phyloP scores from a whole-genome alignment of 2,329 filamentous ascomycete species.

The Botryosphaeria dothidea region DNA sequence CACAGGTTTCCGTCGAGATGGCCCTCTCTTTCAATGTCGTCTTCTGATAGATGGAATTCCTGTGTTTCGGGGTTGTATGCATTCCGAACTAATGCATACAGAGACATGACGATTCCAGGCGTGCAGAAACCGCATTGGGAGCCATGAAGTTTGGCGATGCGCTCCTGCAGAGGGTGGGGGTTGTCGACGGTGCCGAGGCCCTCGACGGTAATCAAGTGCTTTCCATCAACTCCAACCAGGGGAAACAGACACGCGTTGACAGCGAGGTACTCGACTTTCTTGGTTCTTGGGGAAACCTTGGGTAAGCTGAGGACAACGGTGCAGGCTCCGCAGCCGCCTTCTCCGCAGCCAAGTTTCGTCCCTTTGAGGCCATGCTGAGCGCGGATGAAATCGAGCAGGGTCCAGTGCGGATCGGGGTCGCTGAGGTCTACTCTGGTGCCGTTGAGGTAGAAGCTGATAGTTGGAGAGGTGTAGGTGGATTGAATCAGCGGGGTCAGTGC shows the following conservation, averaged over 20 bases:
- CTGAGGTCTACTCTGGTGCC: conserved; percentile 82
- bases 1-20: conserved; percentile 91
- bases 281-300: conserved; percentile 36
- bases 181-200: conserved; percentile 84
- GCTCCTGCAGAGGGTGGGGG: conserved; percentile 86
- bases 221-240: conserved; percentile 87
- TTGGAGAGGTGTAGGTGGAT: conserved; percentile 72
- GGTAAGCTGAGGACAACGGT: conserved; percentile 64
- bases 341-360: conserved; percentile 92
- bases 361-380: conserved; percentile 82
- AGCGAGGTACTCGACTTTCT: conserved; percentile 87
- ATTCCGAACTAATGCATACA: conserved; percentile 89
- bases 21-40: conserved; percentile 40
- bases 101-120: conserved; percentile 88
- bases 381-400: conserved; percentile 86
- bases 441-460: conserved; percentile 84
- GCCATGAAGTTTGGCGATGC: conserved; percentile 85
- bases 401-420: conserved; percentile 85
- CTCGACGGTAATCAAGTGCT: conserved; percentile 96
- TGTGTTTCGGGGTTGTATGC: conserved; percentile 37
- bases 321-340: conserved; percentile 93
- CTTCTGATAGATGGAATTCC: conserved; percentile 35
- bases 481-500: conserved; percentile 67
- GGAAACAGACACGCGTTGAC: conserved; percentile 94
- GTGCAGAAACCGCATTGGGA: conserved; percentile 96